Evolutionary conservation across 768 basidiomycete species (phyloP).

Genomic region (Tephrocybe sp.): DNA sequence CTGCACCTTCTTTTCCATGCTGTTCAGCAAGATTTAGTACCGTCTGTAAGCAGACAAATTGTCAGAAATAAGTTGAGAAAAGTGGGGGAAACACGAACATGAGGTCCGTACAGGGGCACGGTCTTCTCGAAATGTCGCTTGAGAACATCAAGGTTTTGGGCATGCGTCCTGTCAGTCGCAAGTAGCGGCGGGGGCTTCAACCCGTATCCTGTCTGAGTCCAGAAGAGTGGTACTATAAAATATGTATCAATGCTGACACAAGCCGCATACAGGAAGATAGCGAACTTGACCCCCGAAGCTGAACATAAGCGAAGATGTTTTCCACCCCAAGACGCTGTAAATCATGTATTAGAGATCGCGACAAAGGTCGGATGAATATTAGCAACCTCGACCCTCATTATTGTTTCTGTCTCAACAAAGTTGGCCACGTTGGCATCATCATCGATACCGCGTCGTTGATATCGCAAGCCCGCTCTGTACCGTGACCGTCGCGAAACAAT

Average conservation of each 20-base stretch:
- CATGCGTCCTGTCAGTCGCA: constrained; percentile 68
- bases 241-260: constrained; percentile 10
- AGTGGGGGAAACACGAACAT: constrained; percentile 42
- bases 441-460: constrained; percentile 93
- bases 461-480: constrained; percentile 89
- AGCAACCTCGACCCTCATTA: constrained; percentile 77
- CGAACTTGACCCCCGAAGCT: constrained; percentile 89
- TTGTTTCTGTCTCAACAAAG: constrained; percentile 93
- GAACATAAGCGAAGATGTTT: constrained; percentile 87
- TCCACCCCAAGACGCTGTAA: constrained; percentile 67
- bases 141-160: constrained; percentile 70
- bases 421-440: constrained; percentile 93
- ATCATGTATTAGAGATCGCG: not conserved
- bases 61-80: not conserved
- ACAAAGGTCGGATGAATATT: not conserved
- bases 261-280: constrained; percentile 11
- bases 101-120: constrained; percentile 71
- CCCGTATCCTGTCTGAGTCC: constrained; percentile 86
- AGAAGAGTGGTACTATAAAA: constrained; percentile 80
- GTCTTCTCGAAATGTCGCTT: constrained; percentile 73
- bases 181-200: constrained; percentile 87
- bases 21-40: constrained; percentile 91
- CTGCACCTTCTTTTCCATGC: constrained; percentile 79
- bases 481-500: constrained; percentile 85
- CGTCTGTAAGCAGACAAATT: constrained; percentile 42